Evolutionary conservation across 345 rosid genomes (phyloP), one percentile per base, ranked within the genome.

Genomic region (Salix purpurea): DNA sequence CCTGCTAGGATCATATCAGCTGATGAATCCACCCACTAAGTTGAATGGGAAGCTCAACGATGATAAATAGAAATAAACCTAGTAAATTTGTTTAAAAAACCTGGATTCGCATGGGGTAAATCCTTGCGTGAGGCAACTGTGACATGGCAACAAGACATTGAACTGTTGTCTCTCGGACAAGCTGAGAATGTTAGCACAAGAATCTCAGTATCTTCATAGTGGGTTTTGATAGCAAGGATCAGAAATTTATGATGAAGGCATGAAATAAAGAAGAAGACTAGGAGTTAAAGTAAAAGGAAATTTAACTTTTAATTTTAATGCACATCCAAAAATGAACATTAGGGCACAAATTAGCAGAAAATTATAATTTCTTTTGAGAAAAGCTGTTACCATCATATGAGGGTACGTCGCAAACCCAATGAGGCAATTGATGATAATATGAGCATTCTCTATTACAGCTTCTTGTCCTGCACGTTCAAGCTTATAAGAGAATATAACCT

Each of bases 101-200:
- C 98, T 91, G 83, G 50, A 73, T 78, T 86, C 94, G 86, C 86
- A 90, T 71, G 71, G 96, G 96, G 83, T 90, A 95, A 48, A 92
- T 85, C 80, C 92, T 89, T 21, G 89, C 44, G 65, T 87, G 86
- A 19, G 98, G 92, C 85, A 95, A 89, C 80, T 79, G 85, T 64
- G 91, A 84, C 84, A 91, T 68, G 7, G 97, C 90, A 77, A 77
- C 80, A 44, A 93, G 96, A 86, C 99, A 93, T 74, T 91, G 96
- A 77, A 96, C 79, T 23, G 94, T 91, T 2, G 99, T 93, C 85
- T 96, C 96, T 65, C 98, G 90, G 61, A 91, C 91, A 82, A 88
- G 84, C 99, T 95, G 85, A 68, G 67, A 76, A 79, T 36, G 8
- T 46, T 14, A 46, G 50, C 16, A 14, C 16, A 46, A 46, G 50